These are phyloP conservation scores for Xylariaceae sp. DNA, from an alignment of 2,329 filamentous ascomycete genomes.

Conservation along the genomic window DNA sequence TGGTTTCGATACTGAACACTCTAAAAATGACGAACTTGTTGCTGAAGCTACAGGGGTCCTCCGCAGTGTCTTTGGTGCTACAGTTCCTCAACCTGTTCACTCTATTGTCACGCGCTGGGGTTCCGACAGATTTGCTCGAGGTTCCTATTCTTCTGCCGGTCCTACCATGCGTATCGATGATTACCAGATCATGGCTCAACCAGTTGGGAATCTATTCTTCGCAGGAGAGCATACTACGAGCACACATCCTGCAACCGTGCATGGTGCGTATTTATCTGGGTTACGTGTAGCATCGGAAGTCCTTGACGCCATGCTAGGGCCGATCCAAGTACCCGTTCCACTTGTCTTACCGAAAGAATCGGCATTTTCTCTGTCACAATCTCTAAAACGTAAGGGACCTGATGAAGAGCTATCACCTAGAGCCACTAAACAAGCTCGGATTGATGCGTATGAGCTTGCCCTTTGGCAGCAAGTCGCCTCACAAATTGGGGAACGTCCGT, in stretches of 20 bases:
- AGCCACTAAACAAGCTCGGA: slow-evolving; percentile 57
- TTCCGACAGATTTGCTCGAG: slow-evolving; percentile 86
- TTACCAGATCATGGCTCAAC: slow-evolving; percentile 87
- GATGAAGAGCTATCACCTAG: slow-evolving; percentile 43
- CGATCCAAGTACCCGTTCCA: slow-evolving; percentile 77
- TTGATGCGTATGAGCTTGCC: slow-evolving; percentile 62
- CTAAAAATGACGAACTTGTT: slow-evolving; percentile 76
- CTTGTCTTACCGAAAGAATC: slow-evolving; percentile 71
- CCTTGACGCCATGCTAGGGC: slow-evolving; percentile 78
- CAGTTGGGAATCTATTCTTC: slow-evolving; percentile 89
- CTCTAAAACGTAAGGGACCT: slow-evolving; percentile 60
- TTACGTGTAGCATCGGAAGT: slow-evolving; percentile 88
- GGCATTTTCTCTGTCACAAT: slow-evolving; percentile 32
- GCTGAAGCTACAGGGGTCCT: slow-evolving; percentile 81
- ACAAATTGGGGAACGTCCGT: slow-evolving; percentile 75
- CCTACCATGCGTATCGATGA: slow-evolving; percentile 82
- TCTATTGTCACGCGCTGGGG: slow-evolving; percentile 92
- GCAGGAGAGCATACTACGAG: slow-evolving; percentile 96
- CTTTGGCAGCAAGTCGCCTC: slow-evolving; percentile 58
- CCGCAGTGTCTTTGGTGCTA: slow-evolving; percentile 72
- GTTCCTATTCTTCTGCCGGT: slow-evolving; percentile 94
- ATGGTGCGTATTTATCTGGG: slow-evolving; percentile 94
- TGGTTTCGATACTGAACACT: slow-evolving; percentile 83
- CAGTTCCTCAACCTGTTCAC: slow-evolving; percentile 80
- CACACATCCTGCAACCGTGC: slow-evolving; percentile 94